A percentile compares a stretch with the other conserved stretches of the same genome.
These are phyloP conservation scores for Sanghuangporus sanghuang DNA, from an alignment of 1,284 basidiomycete species.

Conservation along the genomic window DNA sequence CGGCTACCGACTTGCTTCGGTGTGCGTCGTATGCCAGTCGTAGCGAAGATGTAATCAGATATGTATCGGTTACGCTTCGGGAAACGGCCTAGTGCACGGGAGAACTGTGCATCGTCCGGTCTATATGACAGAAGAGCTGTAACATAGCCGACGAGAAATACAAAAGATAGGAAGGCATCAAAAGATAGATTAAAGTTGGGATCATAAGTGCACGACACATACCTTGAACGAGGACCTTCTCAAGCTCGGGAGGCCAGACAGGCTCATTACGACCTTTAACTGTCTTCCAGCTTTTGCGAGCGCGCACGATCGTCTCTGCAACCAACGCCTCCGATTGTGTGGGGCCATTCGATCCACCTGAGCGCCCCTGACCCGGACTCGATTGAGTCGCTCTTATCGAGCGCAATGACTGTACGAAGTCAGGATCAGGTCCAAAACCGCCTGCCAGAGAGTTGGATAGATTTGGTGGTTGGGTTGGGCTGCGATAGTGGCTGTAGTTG, in stretches of 20 bases:
- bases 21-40: slow-evolving; percentile 57
- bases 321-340: slow-evolving; percentile 26
- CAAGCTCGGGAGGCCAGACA: slow-evolving; percentile 72
- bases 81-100: slow-evolving; percentile 62
- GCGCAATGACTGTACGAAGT: not conserved
- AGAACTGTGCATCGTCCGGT: slow-evolving; percentile 63
- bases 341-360: not conserved
- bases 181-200: not conserved
- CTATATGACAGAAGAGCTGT: slow-evolving; percentile 51
- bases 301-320: slow-evolving; percentile 58
- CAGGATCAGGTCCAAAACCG: not conserved
- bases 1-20: slow-evolving; percentile 72
- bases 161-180: not conserved
- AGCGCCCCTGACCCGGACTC: not conserved
- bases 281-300: slow-evolving; percentile 71
- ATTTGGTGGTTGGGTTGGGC: not conserved
- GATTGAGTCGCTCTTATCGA: not conserved
- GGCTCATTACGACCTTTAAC: slow-evolving; percentile 59
- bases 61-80: slow-evolving; percentile 72
- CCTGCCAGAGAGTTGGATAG: not conserved
- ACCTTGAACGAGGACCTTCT: slow-evolving; percentile 72
- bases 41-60: slow-evolving; percentile 59
- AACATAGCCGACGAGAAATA: not conserved
- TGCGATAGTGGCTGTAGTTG: not conserved
- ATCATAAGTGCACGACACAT: slow-evolving; percentile 13